A percentile compares a stretch with the other conserved stretches of the same genome.
Conservation (phyloP, 495 filamentous ascomycete genomes). For the Penicillium flavigenum region DNA sequence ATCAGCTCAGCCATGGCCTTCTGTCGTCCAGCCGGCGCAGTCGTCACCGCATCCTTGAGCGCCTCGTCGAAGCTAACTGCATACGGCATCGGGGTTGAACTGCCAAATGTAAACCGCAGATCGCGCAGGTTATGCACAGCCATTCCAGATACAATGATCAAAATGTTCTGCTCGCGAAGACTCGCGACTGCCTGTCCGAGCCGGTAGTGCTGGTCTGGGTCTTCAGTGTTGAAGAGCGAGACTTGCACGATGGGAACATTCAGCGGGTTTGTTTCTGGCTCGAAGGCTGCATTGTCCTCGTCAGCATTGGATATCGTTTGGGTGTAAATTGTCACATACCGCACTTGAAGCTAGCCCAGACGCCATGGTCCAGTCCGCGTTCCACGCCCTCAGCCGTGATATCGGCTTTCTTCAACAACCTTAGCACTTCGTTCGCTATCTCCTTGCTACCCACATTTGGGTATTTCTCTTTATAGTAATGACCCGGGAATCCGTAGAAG, state of each 20-base stretch:
- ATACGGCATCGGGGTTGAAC: slow-evolving; percentile 59
- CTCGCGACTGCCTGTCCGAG: slow-evolving; percentile 66
- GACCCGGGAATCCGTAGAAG: slow-evolving; percentile 75
- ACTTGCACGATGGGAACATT: slow-evolving; percentile 80
- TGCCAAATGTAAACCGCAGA: slow-evolving; percentile 46
- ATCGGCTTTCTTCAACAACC: slow-evolving; percentile 54
- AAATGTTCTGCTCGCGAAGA: slow-evolving; percentile 69
- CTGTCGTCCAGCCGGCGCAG: slow-evolving; percentile 54
- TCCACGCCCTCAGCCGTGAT: slow-evolving; percentile 64
- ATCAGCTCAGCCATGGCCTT: slow-evolving; percentile 59
- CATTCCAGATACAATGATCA: slow-evolving; percentile 82
- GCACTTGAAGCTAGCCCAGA: slow-evolving; percentile 71
- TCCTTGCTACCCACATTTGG: slow-evolving; percentile 66
- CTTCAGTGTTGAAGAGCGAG: slow-evolving; percentile 67
- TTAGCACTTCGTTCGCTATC: slow-evolving; percentile 66
- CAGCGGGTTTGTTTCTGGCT: slow-evolving; percentile 70
- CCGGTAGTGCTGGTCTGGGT: slow-evolving; percentile 66
- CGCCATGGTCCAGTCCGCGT: slow-evolving; percentile 78
- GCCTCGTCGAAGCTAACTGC: slow-evolving; percentile 75
- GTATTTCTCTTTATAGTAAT: slow-evolving; percentile 62
- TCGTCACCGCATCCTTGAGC: slow-evolving; percentile 65
- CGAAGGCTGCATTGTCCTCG: slow-evolving; percentile 52
- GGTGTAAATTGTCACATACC: slow-evolving; percentile 37
- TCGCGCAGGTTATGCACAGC: slow-evolving; percentile 84
- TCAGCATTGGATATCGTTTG: not conserved